Base-by-base conservation (phyloP, 495 filamentous ascomycete genomes). In the Penicillium maclennaniae region DNA sequence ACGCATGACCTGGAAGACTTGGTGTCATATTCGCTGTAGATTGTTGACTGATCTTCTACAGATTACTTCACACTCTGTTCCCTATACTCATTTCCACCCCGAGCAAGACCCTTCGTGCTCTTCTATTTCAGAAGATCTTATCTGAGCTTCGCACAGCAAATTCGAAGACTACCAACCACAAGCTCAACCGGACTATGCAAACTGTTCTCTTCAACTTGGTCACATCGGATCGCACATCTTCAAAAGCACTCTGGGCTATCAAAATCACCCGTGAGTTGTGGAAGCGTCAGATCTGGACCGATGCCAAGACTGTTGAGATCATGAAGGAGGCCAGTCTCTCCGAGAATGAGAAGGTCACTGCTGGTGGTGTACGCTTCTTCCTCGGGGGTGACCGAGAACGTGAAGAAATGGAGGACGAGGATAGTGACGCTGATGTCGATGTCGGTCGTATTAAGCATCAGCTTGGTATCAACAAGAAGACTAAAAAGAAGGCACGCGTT, bases 321-420 rank as follows among this genome's bases (percentile, higher is more conserved):
- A 97, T 97, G 91, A 93, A 93, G 73, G 88, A 93, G 70, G 89
- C 91, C 0, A 80, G 81, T 46, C 69, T 96, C 54, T 79, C 87
- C 3, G 83, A 92, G 31, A 92, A 96, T 55, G 87, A 90, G 54
- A 97, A 97, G 72, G 89, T 97, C 16, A 83, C 93, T 36, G 70
- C 84, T 15, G 91, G 91, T 7, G 91, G 89, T 31, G 88, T 96
- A 3, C 79, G 88, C 27, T 99, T 97, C 76, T 99, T 99, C 75
- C 76, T 99, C 1, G 95, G 95, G 25, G 92, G 91, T 21, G 92
- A 97, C 67, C 87, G 92, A 67, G 93, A 96, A 71, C 80, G 91
- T 49, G 93, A 97, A 63, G 92, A 97, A 58, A 75, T 87, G 43
- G 88, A 92, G 36, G 91, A 96, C 46, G 91, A 95, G 44, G 87